Base-by-base conservation (phyloP, 805 yeast species). In the Isabelozyma pseudorhagii region DNA sequence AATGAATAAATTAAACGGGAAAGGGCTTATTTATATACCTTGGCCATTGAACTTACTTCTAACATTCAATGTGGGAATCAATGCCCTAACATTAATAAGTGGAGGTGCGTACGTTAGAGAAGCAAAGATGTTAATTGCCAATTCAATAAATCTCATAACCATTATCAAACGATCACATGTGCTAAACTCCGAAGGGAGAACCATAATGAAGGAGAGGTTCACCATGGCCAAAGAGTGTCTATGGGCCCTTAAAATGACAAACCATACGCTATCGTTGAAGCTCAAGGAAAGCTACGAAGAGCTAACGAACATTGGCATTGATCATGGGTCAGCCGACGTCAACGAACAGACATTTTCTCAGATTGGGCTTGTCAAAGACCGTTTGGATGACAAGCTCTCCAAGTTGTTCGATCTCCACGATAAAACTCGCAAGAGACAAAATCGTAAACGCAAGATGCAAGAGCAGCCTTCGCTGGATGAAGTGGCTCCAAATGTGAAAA, bases 161-260 rank as follows among this genome's bases (percentile, higher is more conserved):
- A 47, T 40, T 10, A 50, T 61, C 14, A 68, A 55, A 51, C 65
- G 61, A 31, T 56, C 76, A 25, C 59, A 72, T 34, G 71, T 74
- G 5, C 53, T 60, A 21, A 61, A 64, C 46, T 61, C 56, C 8
- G 50, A 66, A 55, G 71, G 73, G 9, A 65, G 63, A 44, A 53
- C 64, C 5, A 49, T 72, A 9, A 56, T 64, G 42, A 57, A 61
- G 39, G 67, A 63, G 47, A 55, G 78, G 40, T 74, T 71, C 55
- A 70, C 67, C 46, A 83, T 83, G 88, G 79, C 77, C 10, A 70
- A 74, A 42, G 87, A 83, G 59, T 80, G 85, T 56, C 56, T 80
- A n/a, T 83, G 87, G 88, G 82, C 79, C 1, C 56, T 83, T 40
- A 81, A 80, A 52, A 78, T 77, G 71, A 65, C 81, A 50, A 81